Base-by-base conservation (phyloP, 1,284 basidiomycete species). In the Mrakiaceae sp. region DNA sequence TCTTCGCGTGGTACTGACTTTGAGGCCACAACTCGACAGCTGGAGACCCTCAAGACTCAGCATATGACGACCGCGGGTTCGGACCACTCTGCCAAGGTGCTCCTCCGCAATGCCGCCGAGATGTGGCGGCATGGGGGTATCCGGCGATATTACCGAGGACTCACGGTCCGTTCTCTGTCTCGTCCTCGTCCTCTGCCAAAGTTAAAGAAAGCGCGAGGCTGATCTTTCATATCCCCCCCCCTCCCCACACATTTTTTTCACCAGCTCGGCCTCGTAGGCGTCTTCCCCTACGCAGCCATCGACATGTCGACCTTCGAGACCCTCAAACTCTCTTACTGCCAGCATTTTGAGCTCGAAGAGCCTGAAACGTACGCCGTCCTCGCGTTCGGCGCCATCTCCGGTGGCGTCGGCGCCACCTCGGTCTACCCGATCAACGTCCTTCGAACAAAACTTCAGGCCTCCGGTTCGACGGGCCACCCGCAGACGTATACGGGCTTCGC, bases 251-350 rank as follows among this genome's bases (percentile, higher is more conserved):
- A 27, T 27, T 27, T 27, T 51, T 52, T 16, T 48, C 48, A 2
- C 6, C 67, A 93, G 90, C 87, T 93, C 69, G 91, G 90, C 59
- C 81, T 94, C 51, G 74, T 93, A 67, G 91, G 91, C 48, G 90
- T 94, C 51, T 94, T 94, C 76, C 91, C 89, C 79, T 91, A 81
- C 68, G 76, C 87, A 27, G 91, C 91, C 7, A 95, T 95, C 69
- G 91, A 95, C 75, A 93, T 95, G 91, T 90, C 88, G 71, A 92
- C 91, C 0, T 95, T 93, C 67, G 91, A 95, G 78, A 88, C 89
- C 5, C 82, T 95, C 59, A 94, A 94, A 74, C 79, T 89, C 53
- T 83, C 87, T 1, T 94, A 94, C 74, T 77, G 87, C 62, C 82
- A 84, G 62, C 90, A 88, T 14, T 88, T 87, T 16, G 84, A 84